Base-by-base conservation (phyloP, 1,284 basidiomycete species). In the Thecaphora frezii region DNA sequence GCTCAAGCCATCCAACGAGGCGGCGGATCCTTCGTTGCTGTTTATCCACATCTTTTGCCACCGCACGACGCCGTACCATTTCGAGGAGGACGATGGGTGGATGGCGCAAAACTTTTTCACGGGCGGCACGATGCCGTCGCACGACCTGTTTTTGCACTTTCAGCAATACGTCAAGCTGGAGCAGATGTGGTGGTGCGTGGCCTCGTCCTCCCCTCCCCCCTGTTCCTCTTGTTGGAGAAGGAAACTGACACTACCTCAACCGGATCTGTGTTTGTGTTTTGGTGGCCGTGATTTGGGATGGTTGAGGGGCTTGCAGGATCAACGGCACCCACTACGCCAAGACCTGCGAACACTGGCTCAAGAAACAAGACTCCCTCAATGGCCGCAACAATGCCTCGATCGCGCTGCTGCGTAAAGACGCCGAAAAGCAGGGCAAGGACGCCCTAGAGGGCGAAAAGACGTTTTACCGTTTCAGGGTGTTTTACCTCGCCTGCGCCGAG, bases 41-140 rank as follows among this genome's bases (percentile, higher is more conserved):
- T 90, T 89, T 77, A 83, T 89, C 28, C 88, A 90, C 73, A 85
- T 89, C 44, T 89, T 90, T 79, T 89, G 88, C 73, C 88, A 89
- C 74, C 57, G 62, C 18, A 69, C 66, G 16, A 72, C 64, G 2
- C 71, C 88, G 2, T 90, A 89, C 71, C 86, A 90, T 66, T 90
- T 89, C 62, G 86, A 87, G 54, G 84, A 87, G 48, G 83, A 82
- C 45, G 88, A 89, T 66, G 88, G 88, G 87, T 89, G 88, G 85
- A 72, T 74, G 69, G 87, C 45, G 5, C 82, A 87, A 77, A 87
- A 85, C 49, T 90, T 89, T 81, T 89, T 90, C 78, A 85, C 86
- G 4, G 87, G 87, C 43, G 79, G 74, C 1, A 80, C 80, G 4
- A 80, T 80, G 78, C 72, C 69, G 7, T 74, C 43, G 51, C 53